Evolutionary conservation across 306 rosid genomes (phyloP), one percentile per base, ranked within the genome.

Genomic region (Glycyrrhiza uralensis): DNA sequence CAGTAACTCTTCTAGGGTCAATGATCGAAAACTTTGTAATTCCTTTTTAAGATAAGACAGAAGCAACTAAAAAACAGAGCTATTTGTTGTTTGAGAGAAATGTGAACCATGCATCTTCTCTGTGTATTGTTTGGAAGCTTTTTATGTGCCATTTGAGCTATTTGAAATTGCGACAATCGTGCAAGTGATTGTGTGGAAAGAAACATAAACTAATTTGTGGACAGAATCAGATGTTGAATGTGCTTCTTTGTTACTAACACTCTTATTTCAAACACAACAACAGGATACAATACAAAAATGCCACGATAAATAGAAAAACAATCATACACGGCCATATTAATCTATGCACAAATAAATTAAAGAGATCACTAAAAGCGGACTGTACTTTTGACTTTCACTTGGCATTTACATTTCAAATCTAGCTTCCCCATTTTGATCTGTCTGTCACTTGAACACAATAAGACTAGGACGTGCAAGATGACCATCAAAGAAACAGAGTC

Each of bases 401-500:
- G 71, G 55, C 76, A 69, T 79, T 51, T 67, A 78, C 84, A 79
- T 78, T 72, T 85, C 32, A 41, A 77, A 74, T 61, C 69, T 50
- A 8, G 71, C 78, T 82, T 82, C 84, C 80, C 33, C 29, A 0
- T 79, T 78, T 74, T 76, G 71, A 47, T 60, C 59, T 72, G 66
- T 60, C 50, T 46, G 14, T 79, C 72, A 57, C 71, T 70, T 71
- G 86, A 79, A 82, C 76, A 61, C 52, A 72, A 17, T 58, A 90
- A 70, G 60, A 89, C 19, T 66, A 85, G 15, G 62, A 84, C 45
- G 69, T 87, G 90, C 26, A 88, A 66, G 80, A 83, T 72, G 72
- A 79, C 87, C 81, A 83, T 83, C 70, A 78, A 65, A 70, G 79
- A 83, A 65, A 86, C 46, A 66, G 84, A 86, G 67, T 76, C 79